Evolutionary conservation across 2,329 filamentous ascomycete genomes (phyloP), one percentile per base, ranked within the genome.

Genomic region (Exophiala bonariae): DNA sequence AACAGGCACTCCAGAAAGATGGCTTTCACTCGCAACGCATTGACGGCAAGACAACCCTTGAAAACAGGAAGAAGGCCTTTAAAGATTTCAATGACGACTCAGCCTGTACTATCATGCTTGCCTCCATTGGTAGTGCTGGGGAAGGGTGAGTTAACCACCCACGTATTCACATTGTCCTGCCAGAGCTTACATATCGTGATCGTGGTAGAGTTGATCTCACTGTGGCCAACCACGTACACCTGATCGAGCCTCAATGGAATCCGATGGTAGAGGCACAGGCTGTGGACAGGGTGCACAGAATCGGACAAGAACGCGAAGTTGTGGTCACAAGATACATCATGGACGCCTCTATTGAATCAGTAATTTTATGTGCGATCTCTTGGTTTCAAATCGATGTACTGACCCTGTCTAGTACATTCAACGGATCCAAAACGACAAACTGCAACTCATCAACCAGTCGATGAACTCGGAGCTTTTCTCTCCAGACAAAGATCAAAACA

Each of bases 31-130:
- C 38, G 11, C 18, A 30, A 11, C 66, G 72, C 0, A 73, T 79
- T 3, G 74, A 79, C 35, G 76, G 76, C 2, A 62, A 67, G 0
- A 68, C 61, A 8, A 60, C 67, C 0, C 62, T 71, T 1, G 46
- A 49, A 0, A 60, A 68, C 17, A 59, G 75, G 0, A 65, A 74
- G 20, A 54, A 50, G 0, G 69, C 67, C 0, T 59, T 79, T 0
- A 56, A 69, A 0, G 50, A 63, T 0, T 78, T 79, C 36, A 58
- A 59, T 0, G 49, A 52, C 0, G 52, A 61, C 0, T 28, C 48
- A 0, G 23, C 14, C 1, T 59, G 58, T 44, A 54, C 17, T 1
- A 51, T 67, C 0, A 62, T 70, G 41, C 58, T 70, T 1, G 59
- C 65, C 8, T 63, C 53, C 1, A 61, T 68, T n/a, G 63, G 55